Evolutionary conservation across 1,284 basidiomycete genomes (phyloP).

Genomic region (Ustilago tritici): DNA sequence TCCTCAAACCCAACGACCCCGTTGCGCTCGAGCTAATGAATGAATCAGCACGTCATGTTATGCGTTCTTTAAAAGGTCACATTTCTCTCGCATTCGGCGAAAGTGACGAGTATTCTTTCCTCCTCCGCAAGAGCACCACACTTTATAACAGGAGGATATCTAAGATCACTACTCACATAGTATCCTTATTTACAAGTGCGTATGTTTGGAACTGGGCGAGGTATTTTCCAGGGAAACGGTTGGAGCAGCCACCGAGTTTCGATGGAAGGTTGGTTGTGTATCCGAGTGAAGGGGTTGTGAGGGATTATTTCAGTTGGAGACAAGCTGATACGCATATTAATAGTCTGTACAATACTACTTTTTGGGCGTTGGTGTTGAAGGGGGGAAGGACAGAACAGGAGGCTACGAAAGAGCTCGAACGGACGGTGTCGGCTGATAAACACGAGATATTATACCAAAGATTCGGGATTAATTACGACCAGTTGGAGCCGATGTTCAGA

Average conservation of each 20-base stretch:
- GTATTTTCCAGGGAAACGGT: slow-evolving; percentile 80
- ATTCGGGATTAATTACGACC: slow-evolving; percentile 90
- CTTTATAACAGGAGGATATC: slow-evolving; percentile 83
- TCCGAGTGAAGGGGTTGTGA: slow-evolving; percentile 78
- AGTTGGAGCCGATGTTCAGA: slow-evolving; percentile 78
- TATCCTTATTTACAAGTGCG: slow-evolving; percentile 90
- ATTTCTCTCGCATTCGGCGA: slow-evolving; percentile 82
- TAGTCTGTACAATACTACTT: slow-evolving; percentile 94
- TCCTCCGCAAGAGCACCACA: slow-evolving; percentile 80
- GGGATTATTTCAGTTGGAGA: slow-evolving; percentile 95
- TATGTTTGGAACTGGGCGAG: slow-evolving; percentile 88
- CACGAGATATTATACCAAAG: slow-evolving; percentile 87
- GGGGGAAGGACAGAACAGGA: slow-evolving; percentile 81
- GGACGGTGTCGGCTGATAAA: slow-evolving; percentile 87
- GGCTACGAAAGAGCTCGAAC: slow-evolving; percentile 81
- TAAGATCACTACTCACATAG: slow-evolving; percentile 89
- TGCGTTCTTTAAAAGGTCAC: slow-evolving; percentile 72
- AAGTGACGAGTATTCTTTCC: slow-evolving; percentile 96
- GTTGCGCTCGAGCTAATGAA: slow-evolving; percentile 93
- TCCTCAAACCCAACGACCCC: slow-evolving; percentile 91
- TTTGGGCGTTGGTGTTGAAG: slow-evolving; percentile 91
- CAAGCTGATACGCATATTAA: slow-evolving; percentile 98
- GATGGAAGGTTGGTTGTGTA: slow-evolving; percentile 87
- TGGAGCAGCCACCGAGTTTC: slow-evolving; percentile 87
- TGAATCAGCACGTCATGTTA: slow-evolving; percentile 82